phyloP scores from a whole-genome alignment of 1,139 yeast genomes.

The Meyerozyma guilliermondii region DNA sequence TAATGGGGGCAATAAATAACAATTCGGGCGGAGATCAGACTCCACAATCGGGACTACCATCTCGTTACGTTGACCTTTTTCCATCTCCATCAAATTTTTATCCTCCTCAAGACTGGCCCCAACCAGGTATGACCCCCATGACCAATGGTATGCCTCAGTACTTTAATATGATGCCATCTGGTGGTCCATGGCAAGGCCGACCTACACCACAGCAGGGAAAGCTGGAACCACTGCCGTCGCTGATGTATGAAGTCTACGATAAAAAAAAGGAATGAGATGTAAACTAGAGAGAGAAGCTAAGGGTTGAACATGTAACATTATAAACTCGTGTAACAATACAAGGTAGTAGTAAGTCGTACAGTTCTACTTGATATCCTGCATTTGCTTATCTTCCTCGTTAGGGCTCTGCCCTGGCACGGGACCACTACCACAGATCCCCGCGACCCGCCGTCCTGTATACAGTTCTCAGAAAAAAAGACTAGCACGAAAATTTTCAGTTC shows the following conservation, averaged over 20 bases:
- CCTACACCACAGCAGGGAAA: background rate
- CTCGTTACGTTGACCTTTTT: constrained; percentile 50
- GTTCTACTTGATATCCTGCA: background rate
- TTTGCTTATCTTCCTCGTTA: background rate
- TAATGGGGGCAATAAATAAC: background rate
- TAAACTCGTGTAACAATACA: background rate
- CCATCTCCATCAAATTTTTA: constrained; percentile 52
- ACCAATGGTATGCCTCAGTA: background rate
- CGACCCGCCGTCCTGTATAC: background rate
- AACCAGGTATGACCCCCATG: constrained; percentile 1
- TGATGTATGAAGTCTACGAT: background rate
- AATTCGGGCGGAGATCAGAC: constrained; percentile 39
- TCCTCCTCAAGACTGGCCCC: constrained; percentile 39
- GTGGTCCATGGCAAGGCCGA: constrained; percentile 1
- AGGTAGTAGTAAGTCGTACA: no score
- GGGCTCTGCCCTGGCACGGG: constrained; percentile 1
- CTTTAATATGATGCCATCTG: constrained; percentile 1
- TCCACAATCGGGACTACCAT: constrained; percentile 46
- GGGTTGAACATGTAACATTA: background rate
- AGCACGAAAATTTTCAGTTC: constrained; percentile 1
- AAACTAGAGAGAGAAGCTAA: background rate
- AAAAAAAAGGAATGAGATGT: background rate
- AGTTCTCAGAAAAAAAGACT: background rate
- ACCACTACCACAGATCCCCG: background rate
- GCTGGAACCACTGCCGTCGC: constrained; percentile 2